Base-by-base conservation (phyloP, 805 yeast genomes). In the Candida broadrunensis region DNA sequence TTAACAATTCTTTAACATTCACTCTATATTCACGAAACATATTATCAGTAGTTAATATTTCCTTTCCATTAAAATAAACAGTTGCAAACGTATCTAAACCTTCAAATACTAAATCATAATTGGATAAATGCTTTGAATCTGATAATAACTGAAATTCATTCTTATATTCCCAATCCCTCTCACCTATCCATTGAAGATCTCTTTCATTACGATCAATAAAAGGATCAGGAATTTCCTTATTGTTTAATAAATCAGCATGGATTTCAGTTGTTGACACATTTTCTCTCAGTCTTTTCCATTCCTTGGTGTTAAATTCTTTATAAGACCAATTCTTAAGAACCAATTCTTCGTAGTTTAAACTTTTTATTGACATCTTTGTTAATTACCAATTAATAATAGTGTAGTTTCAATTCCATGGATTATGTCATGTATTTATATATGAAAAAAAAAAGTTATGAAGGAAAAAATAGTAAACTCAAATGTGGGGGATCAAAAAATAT, bases 181-280 rank as follows among this genome's bases (percentile, higher is more conserved):
- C 67, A 3, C 72, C 76, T 4, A 76, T 72, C 80, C 80, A 77
- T 54, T 74, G 80, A 8, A 73, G 70, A 4, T 47, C 42, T 15
- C 51, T 51, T 46, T 73, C 80, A 46, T 75, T 74, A 42, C 50
- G 45, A 44, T 72, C 73, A 2, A 58, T 23, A 44, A 70, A 72
- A 0, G 80, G 81, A 45, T 75, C 75, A 3, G 69, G 67, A 23
- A 76, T 73, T 31, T 55, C 49, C 1, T 59, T 56, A 39, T 66
- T 56, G 26, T 52, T 55, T 23, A 69, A 41, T 35, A 76, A 51
- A 48, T 75, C 81, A 3, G 63, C 62, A 46, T 63, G 67, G 29
- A 74, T 72, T 53, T 74, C 55, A 15, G 43, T 43, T 7, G 42
- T 20, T 3, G 35, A 17, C 5, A 39, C 39, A 23, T 38, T 33